Percentiles rank a stretch among this genome's conserved stretches.
Conservation (phyloP, 768 basidiomycete genomes). For the Mrakia blollopis region DNA sequence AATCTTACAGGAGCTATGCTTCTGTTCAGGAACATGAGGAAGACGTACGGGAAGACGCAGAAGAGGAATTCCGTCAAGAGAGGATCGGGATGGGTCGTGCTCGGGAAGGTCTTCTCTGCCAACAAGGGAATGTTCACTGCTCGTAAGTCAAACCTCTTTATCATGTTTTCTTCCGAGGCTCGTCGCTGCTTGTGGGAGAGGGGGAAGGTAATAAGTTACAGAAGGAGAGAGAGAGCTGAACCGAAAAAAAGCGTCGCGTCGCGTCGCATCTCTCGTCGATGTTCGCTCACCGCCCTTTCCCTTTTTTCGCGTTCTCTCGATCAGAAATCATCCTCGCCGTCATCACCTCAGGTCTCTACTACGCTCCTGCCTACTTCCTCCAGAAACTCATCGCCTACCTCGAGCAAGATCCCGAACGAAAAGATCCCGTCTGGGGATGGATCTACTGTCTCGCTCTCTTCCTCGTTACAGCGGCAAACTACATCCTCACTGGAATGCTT, state of each 20-base stretch:
- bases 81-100: slow-evolving; percentile 40
- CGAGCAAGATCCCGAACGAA: slow-evolving; percentile 57
- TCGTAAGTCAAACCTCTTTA: slow-evolving; percentile 36
- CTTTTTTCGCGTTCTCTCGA: not conserved
- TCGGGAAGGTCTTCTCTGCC: slow-evolving; percentile 40
- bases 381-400: slow-evolving; percentile 61
- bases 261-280: not conserved
- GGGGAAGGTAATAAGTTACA: no score
- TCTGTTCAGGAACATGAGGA: slow-evolving; percentile 37
- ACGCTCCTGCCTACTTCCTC: slow-evolving; percentile 57
- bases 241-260: no score
- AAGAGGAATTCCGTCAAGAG: slow-evolving; percentile 16
- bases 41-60: slow-evolving; percentile 39
- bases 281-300: not conserved
- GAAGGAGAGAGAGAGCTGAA: no score
- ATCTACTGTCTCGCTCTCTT: slow-evolving; percentile 50
- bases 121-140: slow-evolving; percentile 38
- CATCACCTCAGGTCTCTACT: slow-evolving; percentile 33
- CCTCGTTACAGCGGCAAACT: slow-evolving; percentile 42
- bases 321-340: slow-evolving; percentile 40
- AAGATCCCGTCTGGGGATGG: slow-evolving; percentile 66
- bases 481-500: slow-evolving; percentile 42
- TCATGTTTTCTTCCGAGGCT: not conserved
- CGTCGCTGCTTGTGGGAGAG: no score
- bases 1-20: slow-evolving; percentile 35